Percentiles rank a stretch among this genome's conserved stretches.
Evolutionary conservation across 164 flowering plant genomes (phyloP).

Genomic region (Berberis vulgaris): DNA sequence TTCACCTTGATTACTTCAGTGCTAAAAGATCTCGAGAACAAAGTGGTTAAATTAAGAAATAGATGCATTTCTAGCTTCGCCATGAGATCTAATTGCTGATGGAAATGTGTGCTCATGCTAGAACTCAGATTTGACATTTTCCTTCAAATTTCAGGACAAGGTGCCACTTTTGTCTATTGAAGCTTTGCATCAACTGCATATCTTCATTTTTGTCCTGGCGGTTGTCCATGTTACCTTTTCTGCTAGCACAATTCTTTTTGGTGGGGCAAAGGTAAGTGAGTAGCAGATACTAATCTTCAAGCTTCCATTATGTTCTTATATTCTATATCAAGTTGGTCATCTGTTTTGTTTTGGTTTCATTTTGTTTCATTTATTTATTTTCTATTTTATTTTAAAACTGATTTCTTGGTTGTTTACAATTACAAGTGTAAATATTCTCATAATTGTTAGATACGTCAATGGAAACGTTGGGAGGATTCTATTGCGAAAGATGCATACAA

Average conservation of each 20-base stretch:
- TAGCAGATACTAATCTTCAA: not conserved
- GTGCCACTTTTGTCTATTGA: conserved; percentile 65
- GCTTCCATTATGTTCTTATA: no score
- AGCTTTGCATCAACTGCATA: conserved; percentile 88
- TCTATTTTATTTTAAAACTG: not conserved
- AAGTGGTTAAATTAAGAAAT: no score
- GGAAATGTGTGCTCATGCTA: no score
- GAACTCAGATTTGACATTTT: no score
- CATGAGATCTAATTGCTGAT: no score
- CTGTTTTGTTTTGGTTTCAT: not conserved
- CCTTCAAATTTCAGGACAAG: conserved; percentile 38
- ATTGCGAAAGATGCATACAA: conserved; percentile 52
- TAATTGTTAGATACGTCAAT: conserved; percentile 60
- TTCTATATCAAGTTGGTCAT: no score
- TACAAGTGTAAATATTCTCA: not conserved
- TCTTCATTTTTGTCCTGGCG: conserved; percentile 87
- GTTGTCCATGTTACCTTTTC: conserved; percentile 71
- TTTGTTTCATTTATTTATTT: not conserved
- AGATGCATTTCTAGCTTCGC: no score
- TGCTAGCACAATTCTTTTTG: conserved; percentile 68
- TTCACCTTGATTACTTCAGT: no score
- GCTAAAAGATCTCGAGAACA: no score
- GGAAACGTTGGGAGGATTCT: conserved; percentile 92
- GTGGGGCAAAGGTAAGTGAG: conserved; percentile 57
- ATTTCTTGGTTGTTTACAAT: not conserved